These are phyloP conservation scores for Phytopythium kandeliae DNA, from an alignment of 352 stramenopile species.

Conservation along the genomic window DNA sequence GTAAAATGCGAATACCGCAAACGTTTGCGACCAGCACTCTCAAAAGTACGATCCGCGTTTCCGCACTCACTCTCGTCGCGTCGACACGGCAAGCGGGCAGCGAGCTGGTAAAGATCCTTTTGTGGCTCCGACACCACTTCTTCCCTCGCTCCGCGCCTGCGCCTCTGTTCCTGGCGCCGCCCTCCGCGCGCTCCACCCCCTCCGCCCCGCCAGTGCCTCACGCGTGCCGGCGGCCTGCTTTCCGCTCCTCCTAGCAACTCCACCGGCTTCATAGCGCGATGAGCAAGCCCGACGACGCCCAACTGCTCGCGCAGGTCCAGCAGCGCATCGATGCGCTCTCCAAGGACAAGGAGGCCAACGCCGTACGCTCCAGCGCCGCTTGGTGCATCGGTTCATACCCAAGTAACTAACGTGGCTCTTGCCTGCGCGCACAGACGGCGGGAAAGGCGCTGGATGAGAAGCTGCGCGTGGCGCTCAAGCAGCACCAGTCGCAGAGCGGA, in stretches of 20 bases:
- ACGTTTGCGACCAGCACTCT: too few species aligned
- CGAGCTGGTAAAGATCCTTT: too few species aligned
- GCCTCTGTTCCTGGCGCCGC: neutral
- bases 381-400: too few species aligned
- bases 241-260: neutral
- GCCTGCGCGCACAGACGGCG: slow-evolving; percentile 10
- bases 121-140: neutral
- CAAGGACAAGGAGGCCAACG: slow-evolving; percentile 40
- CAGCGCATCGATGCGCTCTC: slow-evolving; percentile 31
- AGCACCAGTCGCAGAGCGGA: slow-evolving; percentile 22
- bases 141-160: neutral
- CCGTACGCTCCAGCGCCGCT: slow-evolving; percentile 11
- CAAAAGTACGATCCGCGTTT: too few species aligned
- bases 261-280: slow-evolving; percentile 6
- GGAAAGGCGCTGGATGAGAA: slow-evolving; percentile 76
- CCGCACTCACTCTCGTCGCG: too few species aligned
- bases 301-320: slow-evolving; percentile 53
- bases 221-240: neutral
- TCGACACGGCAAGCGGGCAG: too few species aligned
- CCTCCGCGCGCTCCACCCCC: neutral
- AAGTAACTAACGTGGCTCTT: slow-evolving; percentile 1
- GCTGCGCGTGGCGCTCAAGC: slow-evolving; percentile 60
- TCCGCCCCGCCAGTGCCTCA: neutral
- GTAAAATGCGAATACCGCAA: too few species aligned
- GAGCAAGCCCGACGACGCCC: slow-evolving; percentile 26